Conservation (phyloP, 2,329 filamentous ascomycete genomes). For the Stemphylium beticola region DNA sequence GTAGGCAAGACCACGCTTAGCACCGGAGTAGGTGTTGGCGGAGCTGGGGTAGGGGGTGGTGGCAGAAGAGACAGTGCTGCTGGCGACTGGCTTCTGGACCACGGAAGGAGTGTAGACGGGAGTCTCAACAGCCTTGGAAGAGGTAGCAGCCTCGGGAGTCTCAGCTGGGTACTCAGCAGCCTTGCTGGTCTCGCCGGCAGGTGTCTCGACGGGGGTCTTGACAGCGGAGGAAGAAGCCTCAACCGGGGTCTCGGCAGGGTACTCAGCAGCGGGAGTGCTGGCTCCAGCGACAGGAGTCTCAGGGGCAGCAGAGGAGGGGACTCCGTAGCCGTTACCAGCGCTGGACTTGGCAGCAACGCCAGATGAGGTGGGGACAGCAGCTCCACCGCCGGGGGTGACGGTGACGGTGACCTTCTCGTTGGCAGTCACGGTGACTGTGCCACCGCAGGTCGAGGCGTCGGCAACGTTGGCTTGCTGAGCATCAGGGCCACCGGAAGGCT, state of each 20-base stretch:
- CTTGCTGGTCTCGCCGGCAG: slow-evolving; percentile 6
- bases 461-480: slow-evolving; percentile 29
- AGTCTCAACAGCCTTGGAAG: slow-evolving; percentile 20
- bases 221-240: neutral
- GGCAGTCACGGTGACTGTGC: slow-evolving; percentile 48
- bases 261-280: slow-evolving; percentile 12
- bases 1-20: slow-evolving; percentile 73
- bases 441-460: slow-evolving; percentile 31
- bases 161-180: slow-evolving; percentile 15
- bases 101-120: slow-evolving; percentile 18
- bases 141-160: slow-evolving; percentile 13
- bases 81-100: slow-evolving; percentile 16
- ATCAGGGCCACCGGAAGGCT: slow-evolving; percentile 24
- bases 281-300: slow-evolving; percentile 15
- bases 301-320: slow-evolving; percentile 17
- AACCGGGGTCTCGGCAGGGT: slow-evolving; percentile 1
- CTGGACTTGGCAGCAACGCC: slow-evolving; percentile 13
- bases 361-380: slow-evolving; percentile 23
- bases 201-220: neutral
- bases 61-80: slow-evolving; percentile 18
- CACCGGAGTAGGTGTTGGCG: slow-evolving; percentile 39
- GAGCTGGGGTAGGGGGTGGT: slow-evolving; percentile 23
- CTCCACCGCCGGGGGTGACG: slow-evolving; percentile 39
- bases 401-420: slow-evolving; percentile 52
- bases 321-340: slow-evolving; percentile 11